Evolutionary conservation across 148 eudicot genomes (phyloP).

Genomic region (Beta vulgaris): DNA sequence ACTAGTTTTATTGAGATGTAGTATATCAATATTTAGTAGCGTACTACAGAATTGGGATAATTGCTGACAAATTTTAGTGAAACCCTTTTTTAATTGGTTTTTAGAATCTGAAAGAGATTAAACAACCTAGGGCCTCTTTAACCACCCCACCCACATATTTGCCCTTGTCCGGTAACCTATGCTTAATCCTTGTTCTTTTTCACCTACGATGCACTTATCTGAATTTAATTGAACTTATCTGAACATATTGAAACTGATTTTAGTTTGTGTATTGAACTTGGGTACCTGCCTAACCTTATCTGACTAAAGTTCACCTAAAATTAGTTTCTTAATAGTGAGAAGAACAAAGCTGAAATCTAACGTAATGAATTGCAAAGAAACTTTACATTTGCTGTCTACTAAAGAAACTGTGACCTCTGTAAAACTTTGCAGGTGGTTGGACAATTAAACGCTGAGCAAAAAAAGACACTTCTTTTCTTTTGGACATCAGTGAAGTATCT

Average conservation of each 20-base stretch:
- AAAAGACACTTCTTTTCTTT: slow-evolving; percentile 76
- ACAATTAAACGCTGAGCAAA: slow-evolving; percentile 60
- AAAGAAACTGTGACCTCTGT: background rate
- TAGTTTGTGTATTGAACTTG: too few relatives aligned
- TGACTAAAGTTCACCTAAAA: too few relatives aligned
- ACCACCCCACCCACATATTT: too few relatives aligned
- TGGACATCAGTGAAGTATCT: slow-evolving; percentile 90
- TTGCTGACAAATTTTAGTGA: background rate
- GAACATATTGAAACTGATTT: too few relatives aligned
- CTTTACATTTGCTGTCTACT: background rate
- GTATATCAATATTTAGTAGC: background rate
- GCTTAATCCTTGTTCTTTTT: too few relatives aligned
- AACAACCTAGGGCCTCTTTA: background rate
- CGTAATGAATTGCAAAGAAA: background rate
- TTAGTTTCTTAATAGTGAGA: too few relatives aligned
- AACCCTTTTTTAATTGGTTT: background rate
- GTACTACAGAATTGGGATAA: background rate
- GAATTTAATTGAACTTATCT: too few relatives aligned
- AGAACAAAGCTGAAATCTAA: too few relatives aligned
- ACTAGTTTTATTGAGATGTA: background rate
- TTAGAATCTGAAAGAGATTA: background rate
- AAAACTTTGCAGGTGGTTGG: slow-evolving; percentile 51
- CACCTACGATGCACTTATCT: too few relatives aligned
- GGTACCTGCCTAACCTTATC: too few relatives aligned
- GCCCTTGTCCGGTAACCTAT: too few relatives aligned